Conservation (phyloP, 2,329 filamentous ascomycete genomes). For the Penicillium sp. region DNA sequence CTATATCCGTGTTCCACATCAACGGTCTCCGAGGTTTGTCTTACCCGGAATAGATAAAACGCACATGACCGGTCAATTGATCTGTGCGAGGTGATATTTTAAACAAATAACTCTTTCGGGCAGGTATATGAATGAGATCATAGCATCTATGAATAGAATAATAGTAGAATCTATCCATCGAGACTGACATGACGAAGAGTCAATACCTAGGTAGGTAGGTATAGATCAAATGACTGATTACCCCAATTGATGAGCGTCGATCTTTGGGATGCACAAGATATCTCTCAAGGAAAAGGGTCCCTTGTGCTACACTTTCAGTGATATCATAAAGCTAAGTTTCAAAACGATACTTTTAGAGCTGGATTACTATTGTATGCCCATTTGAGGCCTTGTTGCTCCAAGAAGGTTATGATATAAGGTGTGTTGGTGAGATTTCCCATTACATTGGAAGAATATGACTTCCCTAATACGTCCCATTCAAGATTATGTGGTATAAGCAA, state of each 20-base stretch:
- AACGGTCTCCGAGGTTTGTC: constrained; percentile 12
- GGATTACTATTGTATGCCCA: neutral
- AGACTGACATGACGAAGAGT: neutral
- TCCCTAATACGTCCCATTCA: neutral
- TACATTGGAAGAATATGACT: neutral
- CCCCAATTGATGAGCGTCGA: neutral
- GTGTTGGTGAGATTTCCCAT: neutral
- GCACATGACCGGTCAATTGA: neutral
- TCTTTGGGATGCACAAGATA: neutral
- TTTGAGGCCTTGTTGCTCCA: neutral
- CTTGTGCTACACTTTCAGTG: neutral
- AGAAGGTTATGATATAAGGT: neutral
- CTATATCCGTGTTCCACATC: constrained; percentile 13
- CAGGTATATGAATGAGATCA: neutral
- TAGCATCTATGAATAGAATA: neutral
- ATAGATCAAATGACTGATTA: neutral
- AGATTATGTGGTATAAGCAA: neutral
- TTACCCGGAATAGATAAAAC: neutral
- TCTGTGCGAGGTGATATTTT: neutral
- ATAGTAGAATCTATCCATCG: neutral
- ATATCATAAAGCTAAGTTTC: neutral
- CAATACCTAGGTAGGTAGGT: neutral
- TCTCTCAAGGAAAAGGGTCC: neutral
- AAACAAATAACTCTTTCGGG: neutral
- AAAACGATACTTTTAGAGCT: neutral